Conservation (phyloP, 805 yeast genomes). For the Candida awuae region DNA sequence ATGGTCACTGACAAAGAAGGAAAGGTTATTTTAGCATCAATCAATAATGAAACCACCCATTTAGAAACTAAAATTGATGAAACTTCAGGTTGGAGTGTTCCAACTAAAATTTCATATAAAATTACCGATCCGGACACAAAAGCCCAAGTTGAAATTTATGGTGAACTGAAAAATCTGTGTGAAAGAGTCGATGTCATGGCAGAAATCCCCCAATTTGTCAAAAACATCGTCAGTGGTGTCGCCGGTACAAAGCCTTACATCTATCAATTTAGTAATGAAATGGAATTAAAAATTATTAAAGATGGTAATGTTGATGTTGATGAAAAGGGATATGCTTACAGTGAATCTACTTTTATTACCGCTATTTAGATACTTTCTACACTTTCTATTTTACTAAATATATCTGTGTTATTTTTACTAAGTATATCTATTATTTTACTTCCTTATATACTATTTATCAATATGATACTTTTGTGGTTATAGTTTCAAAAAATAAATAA, state of each 20-base stretch:
- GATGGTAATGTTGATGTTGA: slow-evolving; percentile 33
- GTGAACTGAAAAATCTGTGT: slow-evolving; percentile 53
- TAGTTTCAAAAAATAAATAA: too few species aligned
- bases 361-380: slow-evolving; percentile 13
- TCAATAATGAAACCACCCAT: slow-evolving; percentile 59
- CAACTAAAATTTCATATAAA: slow-evolving; percentile 55
- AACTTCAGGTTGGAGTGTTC: slow-evolving; percentile 89
- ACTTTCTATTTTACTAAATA: background rate
- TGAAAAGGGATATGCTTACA: slow-evolving; percentile 63
- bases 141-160: slow-evolving; percentile 46
- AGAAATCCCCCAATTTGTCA: slow-evolving; percentile 90
- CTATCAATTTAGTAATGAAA: slow-evolving; percentile 75
- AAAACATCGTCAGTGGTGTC: slow-evolving; percentile 86
- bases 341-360: slow-evolving; percentile 74
- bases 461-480: too few species aligned
- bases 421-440: background rate
- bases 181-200: slow-evolving; percentile 98
- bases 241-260: slow-evolving; percentile 97
- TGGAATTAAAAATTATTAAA: slow-evolving; percentile 31
- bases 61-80: slow-evolving; percentile 50
- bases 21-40: slow-evolving; percentile 51
- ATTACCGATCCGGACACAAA: slow-evolving; percentile 32
- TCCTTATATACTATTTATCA: background rate
- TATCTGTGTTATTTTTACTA: background rate
- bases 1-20: slow-evolving; percentile 59